These are phyloP conservation scores for Acrasis kona DNA, from an alignment of 78 protist genomes.

Conservation along the genomic window DNA sequence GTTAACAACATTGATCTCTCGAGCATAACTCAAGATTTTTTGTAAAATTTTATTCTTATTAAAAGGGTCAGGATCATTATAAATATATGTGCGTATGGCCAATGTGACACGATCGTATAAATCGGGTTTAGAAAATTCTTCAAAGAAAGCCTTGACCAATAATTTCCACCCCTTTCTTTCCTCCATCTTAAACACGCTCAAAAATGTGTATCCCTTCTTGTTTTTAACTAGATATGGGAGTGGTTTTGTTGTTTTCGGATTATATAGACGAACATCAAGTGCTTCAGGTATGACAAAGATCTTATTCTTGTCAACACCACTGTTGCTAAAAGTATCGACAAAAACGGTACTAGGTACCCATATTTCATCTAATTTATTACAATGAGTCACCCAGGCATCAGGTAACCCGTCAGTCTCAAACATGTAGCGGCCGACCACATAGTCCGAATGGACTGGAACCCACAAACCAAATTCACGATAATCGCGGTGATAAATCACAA, in stretches of 20 bases:
- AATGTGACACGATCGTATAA: conserved; percentile 16
- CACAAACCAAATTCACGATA: too few relatives aligned
- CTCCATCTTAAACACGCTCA: conserved; percentile 31
- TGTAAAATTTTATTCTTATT: not conserved
- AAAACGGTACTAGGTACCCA: conserved; percentile 47
- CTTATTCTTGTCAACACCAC: conserved; percentile 6
- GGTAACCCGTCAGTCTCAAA: too few relatives aligned
- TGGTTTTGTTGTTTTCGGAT: conserved; percentile 13
- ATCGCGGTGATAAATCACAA: too few relatives aligned
- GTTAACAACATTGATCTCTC: too few relatives aligned
- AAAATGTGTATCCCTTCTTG: not conserved
- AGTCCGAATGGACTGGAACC: too few relatives aligned
- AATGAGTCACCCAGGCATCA: too few relatives aligned
- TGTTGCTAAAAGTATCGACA: not conserved
- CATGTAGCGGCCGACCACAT: too few relatives aligned
- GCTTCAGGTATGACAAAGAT: conserved; percentile 33
- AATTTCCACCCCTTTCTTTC: conserved; percentile 31
- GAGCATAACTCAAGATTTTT: too few relatives aligned
- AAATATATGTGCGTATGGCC: conserved; percentile 19
- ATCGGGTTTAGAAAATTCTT: not conserved
- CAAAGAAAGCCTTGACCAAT: conserved; percentile 20
- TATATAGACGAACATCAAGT: conserved; percentile 21
- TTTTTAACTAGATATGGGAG: not conserved
- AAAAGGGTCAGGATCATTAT: conserved; percentile 15
- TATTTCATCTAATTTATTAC: conserved; percentile 30